phyloP scores from a whole-genome alignment of 2,329 filamentous ascomycete species.

The Cylindrodendrum hubeiense region DNA sequence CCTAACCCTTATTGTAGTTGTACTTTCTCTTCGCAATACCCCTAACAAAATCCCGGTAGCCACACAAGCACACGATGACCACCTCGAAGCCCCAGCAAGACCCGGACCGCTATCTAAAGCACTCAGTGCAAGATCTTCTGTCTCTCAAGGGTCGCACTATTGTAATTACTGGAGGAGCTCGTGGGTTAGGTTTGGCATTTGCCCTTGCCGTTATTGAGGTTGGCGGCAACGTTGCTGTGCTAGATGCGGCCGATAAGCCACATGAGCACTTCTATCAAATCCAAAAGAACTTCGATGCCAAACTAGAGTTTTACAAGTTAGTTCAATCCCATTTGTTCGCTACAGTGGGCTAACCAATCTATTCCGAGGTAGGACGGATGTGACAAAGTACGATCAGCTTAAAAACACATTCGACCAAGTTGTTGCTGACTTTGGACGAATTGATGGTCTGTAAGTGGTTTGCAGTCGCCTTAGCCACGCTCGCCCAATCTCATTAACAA shows the following conservation, averaged over 20 bases:
- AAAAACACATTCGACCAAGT: conserved; percentile 23
- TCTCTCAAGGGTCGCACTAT: conserved; percentile 27
- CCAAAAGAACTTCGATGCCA: conserved; percentile 18
- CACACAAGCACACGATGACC: conserved; percentile 7
- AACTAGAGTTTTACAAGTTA: conserved; percentile 26
- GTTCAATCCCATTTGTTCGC: background rate
- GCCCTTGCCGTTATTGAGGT: conserved; percentile 26
- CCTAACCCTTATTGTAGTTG: too few species aligned
- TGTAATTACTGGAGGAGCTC: conserved; percentile 27
- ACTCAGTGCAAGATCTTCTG: conserved; percentile 25
- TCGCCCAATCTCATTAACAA: background rate
- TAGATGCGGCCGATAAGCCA: conserved; percentile 33
- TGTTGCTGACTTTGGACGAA: conserved; percentile 26
- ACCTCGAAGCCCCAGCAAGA: conserved; percentile 9
- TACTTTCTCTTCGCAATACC: too few species aligned
- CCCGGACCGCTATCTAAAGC: conserved; percentile 21
- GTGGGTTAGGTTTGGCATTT: conserved; percentile 27
- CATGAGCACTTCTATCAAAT: conserved; percentile 31
- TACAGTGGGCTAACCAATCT: background rate
- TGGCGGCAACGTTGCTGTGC: conserved; percentile 24
- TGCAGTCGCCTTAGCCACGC: background rate
- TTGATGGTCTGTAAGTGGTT: conserved; percentile 24
- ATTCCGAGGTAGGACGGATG: conserved; percentile 15
- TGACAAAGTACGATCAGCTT: conserved; percentile 24
- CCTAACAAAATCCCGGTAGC: too few species aligned